Evolutionary conservation across 108 stramenopile species (phyloP).

Genomic region (Bacterosira constricta): DNA sequence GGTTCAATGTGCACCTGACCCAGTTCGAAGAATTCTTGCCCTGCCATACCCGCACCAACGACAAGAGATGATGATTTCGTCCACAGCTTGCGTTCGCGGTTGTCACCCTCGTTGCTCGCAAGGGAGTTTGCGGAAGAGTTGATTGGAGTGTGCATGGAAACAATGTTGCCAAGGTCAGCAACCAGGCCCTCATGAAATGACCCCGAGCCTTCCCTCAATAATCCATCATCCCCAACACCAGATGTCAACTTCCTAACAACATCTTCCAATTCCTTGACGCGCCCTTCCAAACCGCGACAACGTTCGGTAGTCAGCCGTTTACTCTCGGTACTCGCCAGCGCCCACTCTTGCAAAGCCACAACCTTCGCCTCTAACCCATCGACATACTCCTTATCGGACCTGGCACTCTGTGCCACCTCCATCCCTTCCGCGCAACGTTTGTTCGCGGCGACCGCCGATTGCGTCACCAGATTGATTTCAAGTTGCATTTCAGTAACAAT

Average conservation of each 20-base stretch:
- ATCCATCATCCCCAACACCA: too few relatives aligned
- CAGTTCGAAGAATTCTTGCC: constrained; percentile 49
- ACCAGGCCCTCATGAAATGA: too few relatives aligned
- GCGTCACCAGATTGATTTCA: constrained; percentile 83
- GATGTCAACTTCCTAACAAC: constrained; percentile 9
- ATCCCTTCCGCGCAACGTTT: constrained; percentile 71
- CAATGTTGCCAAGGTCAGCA: too few relatives aligned
- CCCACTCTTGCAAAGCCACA: constrained; percentile 86
- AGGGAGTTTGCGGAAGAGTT: constrained; percentile 1
- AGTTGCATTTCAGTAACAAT: constrained; percentile 85
- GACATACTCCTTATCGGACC: constrained; percentile 70
- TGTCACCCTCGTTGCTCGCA: constrained; percentile 7
- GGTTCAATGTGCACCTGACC: constrained; percentile 51
- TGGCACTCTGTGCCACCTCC: constrained; percentile 64
- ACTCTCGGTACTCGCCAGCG: constrained; percentile 79
- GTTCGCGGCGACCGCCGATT: constrained; percentile 70
- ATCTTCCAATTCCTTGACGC: constrained; percentile 56
- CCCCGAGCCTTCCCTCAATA: too few relatives aligned
- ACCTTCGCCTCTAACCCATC: constrained; percentile 81
- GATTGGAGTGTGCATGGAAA: background rate
- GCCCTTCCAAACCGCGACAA: constrained; percentile 65
- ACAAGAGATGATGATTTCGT: constrained; percentile 73
- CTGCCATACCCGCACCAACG: constrained; percentile 79
- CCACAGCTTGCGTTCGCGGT: constrained; percentile 50
- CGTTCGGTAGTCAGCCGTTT: constrained; percentile 71